Evolutionary conservation across 805 yeast species (phyloP).

Genomic region (Candida ficus): DNA sequence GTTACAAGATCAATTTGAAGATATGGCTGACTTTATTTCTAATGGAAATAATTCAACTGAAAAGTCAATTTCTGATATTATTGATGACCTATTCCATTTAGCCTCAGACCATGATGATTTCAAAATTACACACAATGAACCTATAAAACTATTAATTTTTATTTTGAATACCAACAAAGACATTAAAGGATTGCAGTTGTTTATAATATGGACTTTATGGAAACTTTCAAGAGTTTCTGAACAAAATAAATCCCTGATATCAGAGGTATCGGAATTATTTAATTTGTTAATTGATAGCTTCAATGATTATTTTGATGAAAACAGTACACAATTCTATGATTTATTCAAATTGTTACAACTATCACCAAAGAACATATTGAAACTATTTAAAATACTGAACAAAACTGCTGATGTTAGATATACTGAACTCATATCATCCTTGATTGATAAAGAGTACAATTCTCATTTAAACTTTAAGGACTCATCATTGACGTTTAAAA

Average conservation of each 20-base stretch:
- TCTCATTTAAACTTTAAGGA: conserved; percentile 27
- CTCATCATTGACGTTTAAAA: conserved; percentile 18
- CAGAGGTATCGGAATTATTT: not conserved
- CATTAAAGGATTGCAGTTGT: not conserved
- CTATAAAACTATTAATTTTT: not conserved
- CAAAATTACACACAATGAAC: not conserved
- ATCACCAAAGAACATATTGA: not conserved
- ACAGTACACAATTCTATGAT: conserved; percentile 1
- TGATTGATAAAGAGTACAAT: conserved; percentile 12
- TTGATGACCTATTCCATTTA: conserved; percentile 5
- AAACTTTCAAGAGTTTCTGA: conserved; percentile 4
- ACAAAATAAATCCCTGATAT: conserved; percentile 1
- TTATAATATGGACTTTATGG: conserved; percentile 3
- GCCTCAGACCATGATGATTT: not conserved
- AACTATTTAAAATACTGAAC: not conserved
- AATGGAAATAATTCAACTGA: not conserved
- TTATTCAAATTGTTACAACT: not conserved
- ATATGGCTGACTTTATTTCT: not conserved
- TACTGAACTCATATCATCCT: conserved; percentile 5
- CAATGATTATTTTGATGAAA: not conserved
- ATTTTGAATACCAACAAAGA: not conserved
- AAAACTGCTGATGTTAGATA: conserved; percentile 2
- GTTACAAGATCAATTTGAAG: not conserved
- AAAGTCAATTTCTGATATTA: not conserved
- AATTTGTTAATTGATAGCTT: not conserved